phyloP scores from a whole-genome alignment of 805 yeast species.

The Candida incommunis region DNA sequence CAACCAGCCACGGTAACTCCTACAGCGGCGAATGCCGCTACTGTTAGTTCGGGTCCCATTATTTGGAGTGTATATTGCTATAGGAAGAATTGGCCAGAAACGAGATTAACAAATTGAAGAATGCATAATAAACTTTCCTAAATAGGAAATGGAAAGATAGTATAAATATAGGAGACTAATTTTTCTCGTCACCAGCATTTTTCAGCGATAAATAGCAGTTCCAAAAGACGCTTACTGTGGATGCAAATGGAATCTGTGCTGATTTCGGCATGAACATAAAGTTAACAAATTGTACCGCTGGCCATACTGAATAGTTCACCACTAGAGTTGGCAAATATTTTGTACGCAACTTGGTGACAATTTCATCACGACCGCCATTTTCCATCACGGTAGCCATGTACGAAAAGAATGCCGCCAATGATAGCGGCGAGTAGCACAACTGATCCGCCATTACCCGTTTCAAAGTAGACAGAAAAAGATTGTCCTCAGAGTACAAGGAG shows the following conservation, averaged over 20 bases:
- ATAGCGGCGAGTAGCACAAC: constrained; percentile 74
- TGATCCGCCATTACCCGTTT: constrained; percentile 87
- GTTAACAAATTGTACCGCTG: constrained; percentile 66
- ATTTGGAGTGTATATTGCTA: no score
- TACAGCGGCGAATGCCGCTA: neutral
- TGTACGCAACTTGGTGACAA: constrained; percentile 46
- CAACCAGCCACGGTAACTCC: neutral
- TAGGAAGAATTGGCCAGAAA: no score
- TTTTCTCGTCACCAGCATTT: constrained; percentile 31
- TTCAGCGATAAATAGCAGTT: constrained; percentile 80
- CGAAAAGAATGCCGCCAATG: constrained; percentile 64
- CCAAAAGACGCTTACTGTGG: constrained; percentile 83
- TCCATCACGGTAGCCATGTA: constrained; percentile 78
- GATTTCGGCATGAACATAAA: constrained; percentile 64
- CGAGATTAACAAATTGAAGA: neutral
- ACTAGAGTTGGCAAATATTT: constrained; percentile 47
- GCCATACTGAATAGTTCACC: constrained; percentile 85
- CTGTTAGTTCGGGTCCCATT: neutral
- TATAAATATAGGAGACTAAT: no score
- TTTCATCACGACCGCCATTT: constrained; percentile 49
- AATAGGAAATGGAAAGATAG: no score
- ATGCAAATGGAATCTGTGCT: constrained; percentile 84
- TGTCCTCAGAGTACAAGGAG: constrained; percentile 57
- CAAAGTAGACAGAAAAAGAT: constrained; percentile 62
- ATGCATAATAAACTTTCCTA: no score